A percentile compares a stretch with the other conserved stretches of the same genome.
These are phyloP conservation scores for Ogataea pilisensis DNA, from an alignment of 805 yeast species.

Conservation along the genomic window DNA sequence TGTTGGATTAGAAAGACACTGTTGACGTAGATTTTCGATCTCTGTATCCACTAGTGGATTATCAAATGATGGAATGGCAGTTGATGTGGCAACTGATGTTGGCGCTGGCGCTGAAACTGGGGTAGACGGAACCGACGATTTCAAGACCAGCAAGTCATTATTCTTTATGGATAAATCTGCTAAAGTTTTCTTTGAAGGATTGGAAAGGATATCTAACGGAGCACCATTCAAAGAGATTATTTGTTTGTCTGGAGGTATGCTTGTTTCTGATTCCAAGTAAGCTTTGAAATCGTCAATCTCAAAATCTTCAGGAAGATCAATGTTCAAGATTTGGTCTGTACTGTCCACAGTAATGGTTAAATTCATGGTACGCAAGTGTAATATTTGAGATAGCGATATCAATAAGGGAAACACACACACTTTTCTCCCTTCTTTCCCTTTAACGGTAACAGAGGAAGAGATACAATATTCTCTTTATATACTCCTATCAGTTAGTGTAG, in stretches of 20 bases:
- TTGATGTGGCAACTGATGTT: constrained; percentile 28
- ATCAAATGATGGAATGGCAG: constrained; percentile 22
- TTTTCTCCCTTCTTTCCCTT: too few species aligned
- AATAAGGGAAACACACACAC: too few species aligned
- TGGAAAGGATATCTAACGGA: constrained; percentile 27
- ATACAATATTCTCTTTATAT: too few species aligned
- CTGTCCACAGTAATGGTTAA: constrained; percentile 47
- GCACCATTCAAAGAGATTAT: constrained; percentile 45
- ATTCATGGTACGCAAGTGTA: too few species aligned
- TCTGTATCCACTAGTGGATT: constrained; percentile 26
- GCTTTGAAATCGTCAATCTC: constrained; percentile 66
- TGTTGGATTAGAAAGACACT: constrained; percentile 39
- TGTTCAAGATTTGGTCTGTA: constrained; percentile 44
- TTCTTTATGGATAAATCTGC: constrained; percentile 46
- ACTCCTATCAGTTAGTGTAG: too few species aligned
- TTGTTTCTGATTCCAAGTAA: constrained; percentile 66
- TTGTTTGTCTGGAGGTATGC: constrained; percentile 43
- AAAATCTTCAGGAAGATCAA: constrained; percentile 67
- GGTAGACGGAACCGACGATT: constrained; percentile 18
- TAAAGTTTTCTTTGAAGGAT: constrained; percentile 34
- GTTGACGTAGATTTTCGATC: constrained; percentile 48
- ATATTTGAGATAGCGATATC: too few species aligned
- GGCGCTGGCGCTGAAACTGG: constrained; percentile 26
- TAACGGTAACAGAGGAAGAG: too few species aligned
- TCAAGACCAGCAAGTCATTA: constrained; percentile 53